Evolutionary conservation across 352 stramenopile species (phyloP), one percentile per base, ranked within the genome.

Genomic region (Phytopythium aichiense): DNA sequence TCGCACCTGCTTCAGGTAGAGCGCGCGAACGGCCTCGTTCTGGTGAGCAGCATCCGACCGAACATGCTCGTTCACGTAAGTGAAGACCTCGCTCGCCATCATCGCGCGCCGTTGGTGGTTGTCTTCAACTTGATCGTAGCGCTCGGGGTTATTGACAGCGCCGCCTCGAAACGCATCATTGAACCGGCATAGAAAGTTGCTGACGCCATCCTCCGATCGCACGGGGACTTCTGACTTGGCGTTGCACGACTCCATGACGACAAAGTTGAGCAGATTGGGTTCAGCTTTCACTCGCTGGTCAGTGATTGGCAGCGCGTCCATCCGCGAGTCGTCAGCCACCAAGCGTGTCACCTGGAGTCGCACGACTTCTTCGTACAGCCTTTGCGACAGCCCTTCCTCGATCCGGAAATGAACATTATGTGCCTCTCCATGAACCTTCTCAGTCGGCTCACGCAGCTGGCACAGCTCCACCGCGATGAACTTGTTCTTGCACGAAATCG

Each of bases 391-490:
- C 2, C 77, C 61, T 7, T 79, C 64, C 33, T 84, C 68, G 9
- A 90, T 69, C 18, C 73, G 71, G 35, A 77, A 73, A 2, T 73
- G 67, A 62, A 92, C 87, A 1, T 65, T 74, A 1, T 65, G 54
- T 0, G 76, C 71, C 18, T 77, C 61, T 7, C 74, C 66, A 1
- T 57, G 18, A 2, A 68, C 62, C 35, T 74, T 72, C 7, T 88
- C 79, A 37, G 77, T 79, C 1, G 75, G 57, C 31, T 89, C 72
- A 48, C 84, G 70, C 0, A 69, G 56, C 50, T 93, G 84, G 28
- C 82, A 90, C 13, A 94, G 56, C 35, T 94, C 82, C 7, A 94
- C 51, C 6, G 79, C 76, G 20, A 92, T 20, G 9, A 91, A 67
- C 50, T 91, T 92, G 68, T 76, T 77, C n/a, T 65, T 73, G 43